These are phyloP conservation scores for Daphne laureola DNA, from an alignment of 441 rosid genomes.

Conservation along the genomic window DNA sequence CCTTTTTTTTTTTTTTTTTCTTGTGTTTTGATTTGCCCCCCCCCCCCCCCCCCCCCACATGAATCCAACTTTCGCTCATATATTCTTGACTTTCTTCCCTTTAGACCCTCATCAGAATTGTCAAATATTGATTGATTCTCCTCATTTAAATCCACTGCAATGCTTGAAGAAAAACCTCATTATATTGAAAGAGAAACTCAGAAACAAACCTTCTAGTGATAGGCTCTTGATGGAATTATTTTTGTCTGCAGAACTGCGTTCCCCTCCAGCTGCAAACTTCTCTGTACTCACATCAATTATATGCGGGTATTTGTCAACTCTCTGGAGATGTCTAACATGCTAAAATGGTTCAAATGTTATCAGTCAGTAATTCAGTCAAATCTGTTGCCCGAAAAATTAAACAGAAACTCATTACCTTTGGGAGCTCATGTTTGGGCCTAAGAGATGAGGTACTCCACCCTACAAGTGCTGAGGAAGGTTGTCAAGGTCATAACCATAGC, in stretches of 20 bases:
- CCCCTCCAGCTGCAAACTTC: slow-evolving; percentile 21
- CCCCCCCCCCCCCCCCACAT: too few relatives aligned
- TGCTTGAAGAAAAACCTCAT: too few relatives aligned
- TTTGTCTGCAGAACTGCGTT: slow-evolving; percentile 19
- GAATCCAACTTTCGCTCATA: too few relatives aligned
- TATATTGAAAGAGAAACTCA: not conserved
- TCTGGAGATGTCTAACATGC: slow-evolving; percentile 40
- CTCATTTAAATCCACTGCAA: too few relatives aligned
- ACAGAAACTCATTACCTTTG: slow-evolving; percentile 40
- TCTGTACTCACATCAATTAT: slow-evolving; percentile 41
- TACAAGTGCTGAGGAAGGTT: slow-evolving; percentile 46
- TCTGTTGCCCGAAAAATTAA: not conserved
- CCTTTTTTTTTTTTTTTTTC: too few relatives aligned
- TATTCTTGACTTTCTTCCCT: too few relatives aligned
- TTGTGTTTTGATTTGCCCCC: too few relatives aligned
- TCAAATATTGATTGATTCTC: too few relatives aligned
- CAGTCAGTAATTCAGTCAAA: slow-evolving; percentile 12
- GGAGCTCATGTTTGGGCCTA: slow-evolving; percentile 53
- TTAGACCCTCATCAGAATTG: too few relatives aligned
- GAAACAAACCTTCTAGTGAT: slow-evolving; percentile 64
- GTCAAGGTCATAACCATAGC: slow-evolving; percentile 28
- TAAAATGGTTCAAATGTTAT: slow-evolving; percentile 10
- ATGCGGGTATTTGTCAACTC: slow-evolving; percentile 51
- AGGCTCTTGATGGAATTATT: slow-evolving; percentile 23
- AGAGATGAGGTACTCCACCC: slow-evolving; percentile 96